Base-by-base conservation (phyloP, 1,284 basidiomycete genomes). In the Ceratobasidium sp. region DNA sequence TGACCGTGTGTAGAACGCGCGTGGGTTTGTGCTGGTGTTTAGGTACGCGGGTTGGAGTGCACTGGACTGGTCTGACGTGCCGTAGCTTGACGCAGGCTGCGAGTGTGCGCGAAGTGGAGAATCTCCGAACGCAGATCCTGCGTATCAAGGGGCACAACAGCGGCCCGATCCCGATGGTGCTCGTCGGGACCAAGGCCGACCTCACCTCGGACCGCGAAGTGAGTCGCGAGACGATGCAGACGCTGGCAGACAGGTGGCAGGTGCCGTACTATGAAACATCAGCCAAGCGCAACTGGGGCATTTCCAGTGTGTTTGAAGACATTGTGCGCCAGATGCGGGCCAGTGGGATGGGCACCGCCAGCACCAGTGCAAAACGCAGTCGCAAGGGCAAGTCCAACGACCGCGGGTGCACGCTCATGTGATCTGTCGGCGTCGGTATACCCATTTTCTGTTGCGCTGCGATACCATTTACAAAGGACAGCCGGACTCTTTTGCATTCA, bases 171-270 rank as follows among this genome's bases (percentile, higher is more conserved):
- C 93, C 93, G 8, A 91, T 96, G 73, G 90, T 95, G 40, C 84
- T 95, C 12, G 92, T 94, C 17, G 93, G 93, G 49, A 94, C 93
- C 64, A 96, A 96, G 78, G 84, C 92, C 70, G 94, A 96, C 78
- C 85, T 95, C 65, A 83, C 84, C 38, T 86, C 85, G 71, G 93
- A 95, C 78, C 85, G 94, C 32, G 91, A 94, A 75, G 92, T 96
- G 3, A 84, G 86, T 22, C 82, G 85, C 49, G 82, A 79, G 52
- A 86, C 85, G 0, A 90, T 93, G 49, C 85, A 89, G 73, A 79
- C 84, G 8, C 82, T 93, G 6, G 86, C 88, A 6, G 80, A 79
- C 50, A 80, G 82, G 7, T 94, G 92, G 92, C 82, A 82, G n/a
- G 74, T 92, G 22, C 90, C 91, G 0, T 91, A 92, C 76, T 94